Evolutionary conservation across 805 yeast genomes (phyloP).

Genomic region (Vanderwaltozyma tropicalis): DNA sequence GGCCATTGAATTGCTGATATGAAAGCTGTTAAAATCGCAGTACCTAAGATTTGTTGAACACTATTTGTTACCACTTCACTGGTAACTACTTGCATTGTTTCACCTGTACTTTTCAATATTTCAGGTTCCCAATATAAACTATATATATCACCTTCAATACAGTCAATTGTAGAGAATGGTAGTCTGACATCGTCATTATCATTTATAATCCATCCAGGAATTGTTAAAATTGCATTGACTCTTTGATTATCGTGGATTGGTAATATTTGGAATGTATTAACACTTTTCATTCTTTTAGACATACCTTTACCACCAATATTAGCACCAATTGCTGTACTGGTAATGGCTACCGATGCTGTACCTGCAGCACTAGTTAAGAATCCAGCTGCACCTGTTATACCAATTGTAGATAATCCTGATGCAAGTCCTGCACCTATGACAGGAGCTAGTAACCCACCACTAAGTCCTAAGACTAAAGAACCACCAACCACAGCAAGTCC

Average conservation of each 20-base stretch:
- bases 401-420: conserved; percentile 90
- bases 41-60: conserved; percentile 88
- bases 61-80: conserved; percentile 87
- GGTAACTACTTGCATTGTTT: conserved; percentile 85
- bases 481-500: conserved; percentile 96
- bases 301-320: conserved; percentile 79
- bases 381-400: conserved; percentile 85
- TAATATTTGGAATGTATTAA: conserved; percentile 82
- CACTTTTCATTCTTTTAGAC: conserved; percentile 77
- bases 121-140: conserved; percentile 97
- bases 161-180: conserved; percentile 93
- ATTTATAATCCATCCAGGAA: conserved; percentile 96
- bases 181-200: conserved; percentile 88
- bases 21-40: conserved; percentile 74
- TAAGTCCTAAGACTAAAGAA: conserved; percentile 84
- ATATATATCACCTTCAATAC: conserved; percentile 91
- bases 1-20: conserved; percentile 92
- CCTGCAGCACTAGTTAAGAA: conserved; percentile 96
- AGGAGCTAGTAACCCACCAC: conserved; percentile 93
- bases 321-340: conserved; percentile 87
- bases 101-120: conserved; percentile 90
- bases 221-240: conserved; percentile 75
- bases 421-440: conserved; percentile 97
- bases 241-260: conserved; percentile 87
- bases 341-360: conserved; percentile 82